Conservation (phyloP, 768 basidiomycete species). For the Imleria badia region DNA sequence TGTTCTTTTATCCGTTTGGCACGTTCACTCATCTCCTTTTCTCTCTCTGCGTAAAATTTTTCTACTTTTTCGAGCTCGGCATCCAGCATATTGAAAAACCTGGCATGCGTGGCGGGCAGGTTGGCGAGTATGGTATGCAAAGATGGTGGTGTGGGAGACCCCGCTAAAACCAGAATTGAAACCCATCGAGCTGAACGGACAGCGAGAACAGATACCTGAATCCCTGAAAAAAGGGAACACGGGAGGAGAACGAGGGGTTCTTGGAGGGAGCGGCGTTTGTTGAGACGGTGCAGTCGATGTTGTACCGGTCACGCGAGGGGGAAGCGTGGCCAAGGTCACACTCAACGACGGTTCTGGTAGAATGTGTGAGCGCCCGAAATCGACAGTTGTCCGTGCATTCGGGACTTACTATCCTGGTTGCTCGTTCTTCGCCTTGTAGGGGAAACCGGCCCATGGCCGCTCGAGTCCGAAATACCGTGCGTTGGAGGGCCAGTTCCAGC, state of each 20-base stretch:
- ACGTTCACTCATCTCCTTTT: constrained; percentile 55
- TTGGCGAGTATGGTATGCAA: constrained; percentile 50
- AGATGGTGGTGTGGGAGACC: constrained; percentile 28
- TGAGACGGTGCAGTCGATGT: neutral
- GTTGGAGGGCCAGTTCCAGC: neutral
- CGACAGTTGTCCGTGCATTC: neutral
- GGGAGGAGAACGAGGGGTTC: neutral
- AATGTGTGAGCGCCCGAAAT: neutral
- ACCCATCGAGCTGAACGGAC: neutral
- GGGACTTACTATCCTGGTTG: constrained; percentile 10
- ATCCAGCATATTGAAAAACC: constrained; percentile 80
- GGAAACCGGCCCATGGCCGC: neutral
- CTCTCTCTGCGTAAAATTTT: constrained; percentile 74
- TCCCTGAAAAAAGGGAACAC: constrained; percentile 1
- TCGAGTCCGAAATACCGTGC: neutral
- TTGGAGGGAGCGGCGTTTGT: neutral
- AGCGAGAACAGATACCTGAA: constrained; percentile 10
- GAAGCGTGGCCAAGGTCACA: constrained; percentile 4
- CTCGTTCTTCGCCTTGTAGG: neutral
- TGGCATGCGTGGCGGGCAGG: constrained; percentile 58
- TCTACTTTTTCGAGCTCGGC: constrained; percentile 82
- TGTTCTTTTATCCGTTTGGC: constrained; percentile 59
- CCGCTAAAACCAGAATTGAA: constrained; percentile 4
- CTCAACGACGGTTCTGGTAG: constrained; percentile 14
- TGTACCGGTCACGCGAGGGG: neutral